A percentile compares a stretch with the other conserved stretches of the same genome.
phyloP scores from a whole-genome alignment of 768 basidiomycete genomes.

The Mycena kentingensis region DNA sequence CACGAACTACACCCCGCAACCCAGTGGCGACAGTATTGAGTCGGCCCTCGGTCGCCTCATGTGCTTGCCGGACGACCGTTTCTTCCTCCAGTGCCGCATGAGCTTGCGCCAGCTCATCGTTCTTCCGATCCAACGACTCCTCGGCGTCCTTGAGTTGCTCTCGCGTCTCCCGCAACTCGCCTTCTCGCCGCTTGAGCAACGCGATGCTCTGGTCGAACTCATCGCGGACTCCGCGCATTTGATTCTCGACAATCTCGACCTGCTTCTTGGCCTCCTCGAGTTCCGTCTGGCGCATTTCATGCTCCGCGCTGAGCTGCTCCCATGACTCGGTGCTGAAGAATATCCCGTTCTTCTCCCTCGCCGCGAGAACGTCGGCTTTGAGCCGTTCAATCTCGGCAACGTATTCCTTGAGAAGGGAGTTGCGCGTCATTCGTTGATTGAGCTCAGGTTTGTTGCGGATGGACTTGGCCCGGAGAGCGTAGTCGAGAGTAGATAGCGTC shows the following conservation, averaged over 20 bases:
- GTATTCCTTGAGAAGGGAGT: slow-evolving; percentile 91
- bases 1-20: slow-evolving; percentile 64
- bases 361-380: slow-evolving; percentile 86
- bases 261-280: slow-evolving; percentile 82
- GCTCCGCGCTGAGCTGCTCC: slow-evolving; percentile 77
- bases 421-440: slow-evolving; percentile 92
- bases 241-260: slow-evolving; percentile 79
- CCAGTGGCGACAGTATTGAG: slow-evolving; percentile 74
- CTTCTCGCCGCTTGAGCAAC: slow-evolving; percentile 70
- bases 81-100: slow-evolving; percentile 77
- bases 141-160: slow-evolving; percentile 56
- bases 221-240: slow-evolving; percentile 76
- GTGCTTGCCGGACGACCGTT: slow-evolving; percentile 71
- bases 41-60: slow-evolving; percentile 69
- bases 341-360: slow-evolving; percentile 95
- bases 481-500: slow-evolving; percentile 95
- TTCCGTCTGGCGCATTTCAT: slow-evolving; percentile 75
- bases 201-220: slow-evolving; percentile 92
- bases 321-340: slow-evolving; percentile 91
- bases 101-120: slow-evolving; percentile 59
- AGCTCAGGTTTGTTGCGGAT: slow-evolving; percentile 95
- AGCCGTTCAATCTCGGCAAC: slow-evolving; percentile 91
- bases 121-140: slow-evolving; percentile 52
- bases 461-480: slow-evolving; percentile 92
- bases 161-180: slow-evolving; percentile 68